Evolutionary conservation across 441 rosid genomes (phyloP).

Genomic region (Populus hybrid): DNA sequence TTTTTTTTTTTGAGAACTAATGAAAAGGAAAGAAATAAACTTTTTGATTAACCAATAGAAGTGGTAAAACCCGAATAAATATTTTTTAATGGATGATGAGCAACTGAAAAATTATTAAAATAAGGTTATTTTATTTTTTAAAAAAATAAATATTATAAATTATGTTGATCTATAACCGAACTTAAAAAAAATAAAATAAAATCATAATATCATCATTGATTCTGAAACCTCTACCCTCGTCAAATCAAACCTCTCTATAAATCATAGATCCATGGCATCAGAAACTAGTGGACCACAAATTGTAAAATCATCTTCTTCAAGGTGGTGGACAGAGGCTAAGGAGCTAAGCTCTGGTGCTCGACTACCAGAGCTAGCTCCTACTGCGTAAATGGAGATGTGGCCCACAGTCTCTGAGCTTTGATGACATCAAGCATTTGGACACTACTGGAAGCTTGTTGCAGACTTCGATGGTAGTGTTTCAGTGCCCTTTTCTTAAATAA

Average conservation of each 20-base stretch:
- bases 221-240: neutral
- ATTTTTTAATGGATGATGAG: no score
- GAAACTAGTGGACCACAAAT: neutral
- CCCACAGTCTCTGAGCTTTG: neutral
- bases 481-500: neutral
- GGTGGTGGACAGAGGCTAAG: neutral
- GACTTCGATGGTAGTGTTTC: conserved; percentile 7
- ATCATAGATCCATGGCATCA: neutral
- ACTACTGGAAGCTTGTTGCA: neutral
- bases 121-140: no score
- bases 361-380: neutral
- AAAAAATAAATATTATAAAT: no score
- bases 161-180: no score
- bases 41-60: no score
- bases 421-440: conserved; percentile 7
- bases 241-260: neutral
- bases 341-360: neutral
- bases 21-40: no score
- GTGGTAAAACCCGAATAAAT: no score
- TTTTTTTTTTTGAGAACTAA: no score
- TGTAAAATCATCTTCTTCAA: no score
- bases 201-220: no score
- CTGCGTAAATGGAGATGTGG: neutral
- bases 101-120: no score
- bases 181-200: no score